Evolutionary conservation across 805 yeast species (phyloP), one percentile per base, ranked within the genome.

Genomic region (Saccharomycopsis sp.): DNA sequence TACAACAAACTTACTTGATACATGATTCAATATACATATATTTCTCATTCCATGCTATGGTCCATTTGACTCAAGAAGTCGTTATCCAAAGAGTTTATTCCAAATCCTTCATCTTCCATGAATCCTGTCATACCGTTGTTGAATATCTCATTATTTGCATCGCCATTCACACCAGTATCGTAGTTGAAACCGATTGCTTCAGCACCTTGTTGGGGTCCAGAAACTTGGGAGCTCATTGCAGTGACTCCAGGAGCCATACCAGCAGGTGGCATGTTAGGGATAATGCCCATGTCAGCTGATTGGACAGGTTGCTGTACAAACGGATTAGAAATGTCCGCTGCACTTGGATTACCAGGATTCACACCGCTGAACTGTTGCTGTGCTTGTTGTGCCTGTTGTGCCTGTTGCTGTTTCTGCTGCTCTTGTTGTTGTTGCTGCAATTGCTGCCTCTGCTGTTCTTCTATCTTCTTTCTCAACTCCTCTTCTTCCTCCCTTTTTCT

Each of bases 1-100:
- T n/a, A n/a, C n/a, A n/a, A n/a, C n/a, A n/a, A n/a, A n/a, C 29
- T 25, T n/a, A n/a, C 29, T 25, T n/a, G 29, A n/a, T n/a, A n/a
- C n/a, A n/a, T n/a, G n/a, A n/a, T n/a, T n/a, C n/a, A n/a, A n/a
- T n/a, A n/a, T n/a, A n/a, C n/a, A n/a, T n/a, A n/a, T n/a, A n/a
- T n/a, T n/a, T n/a, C n/a, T 36, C 39, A 56, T 23, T 57, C 62
- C 57, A 61, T 56, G 30, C 52, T 58, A 31, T 58, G 61, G 37
- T 56, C 62, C 39, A 60, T 56, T 36, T 56, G 61, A 35, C 58
- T 56, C 41, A 63, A 45, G 38, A 62, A 63, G 36, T 61, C 65
- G 25, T 56, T 57, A 27, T 58, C 64, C 2, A 55, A 45, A 5
- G 56, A 48, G 15, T 51, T 52, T 19, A 57, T 41, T 2, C 55